Evolutionary conservation across 176 grass and related monocot genomes (phyloP), one percentile per base, ranked within the genome.

Genomic region (Tillandsia leiboldiana): DNA sequence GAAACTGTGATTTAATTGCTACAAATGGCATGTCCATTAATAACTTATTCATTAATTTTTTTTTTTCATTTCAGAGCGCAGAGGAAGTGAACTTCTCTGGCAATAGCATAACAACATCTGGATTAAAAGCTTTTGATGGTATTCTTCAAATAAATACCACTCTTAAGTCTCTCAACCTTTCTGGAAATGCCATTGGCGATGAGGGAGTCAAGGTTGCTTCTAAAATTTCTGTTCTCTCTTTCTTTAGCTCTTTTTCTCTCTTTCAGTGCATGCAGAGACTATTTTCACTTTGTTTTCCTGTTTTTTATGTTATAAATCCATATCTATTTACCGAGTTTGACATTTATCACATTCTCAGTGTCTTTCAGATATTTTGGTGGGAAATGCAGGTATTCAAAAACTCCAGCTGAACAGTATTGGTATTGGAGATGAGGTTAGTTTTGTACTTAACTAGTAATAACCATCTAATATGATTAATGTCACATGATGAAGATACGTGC

Each of bases 191-290:
- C 28, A 86, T 99, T 78, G 87, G 94, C 71, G 94, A 99, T 83
- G 94, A 99, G 87, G 94, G 94, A 90, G 89, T 89, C 82, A 99
- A 93, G 89, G 94, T 99, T 71, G 53, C 22, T 75, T 86, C 80
- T 80, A 74, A 13, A 78, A 77, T 73, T 72, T 84, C 33, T 79
- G 61, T 51, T 33, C 18, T 72, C n/a, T 61, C 17, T 61, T 20
- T 18, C 7, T 18, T 61, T 61, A n/a, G 15, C 9, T 61, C 15
- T 10, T 61, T 17, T 61, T n/a, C 17, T 23, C 8, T 61, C 7
- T 61, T 59, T 18, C 10, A 2, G 3, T 59, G 9, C 56, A 22
- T 8, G 15, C 7, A 20, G 53, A 57, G n/a, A 10, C 56, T 20
- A 42, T 42, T 61, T 17, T n/a, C 22, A 50, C 1, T 8, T 72